Evolutionary conservation across 192 early-diverging fungal species (phyloP).

Genomic region (Mortierella antarctica): DNA sequence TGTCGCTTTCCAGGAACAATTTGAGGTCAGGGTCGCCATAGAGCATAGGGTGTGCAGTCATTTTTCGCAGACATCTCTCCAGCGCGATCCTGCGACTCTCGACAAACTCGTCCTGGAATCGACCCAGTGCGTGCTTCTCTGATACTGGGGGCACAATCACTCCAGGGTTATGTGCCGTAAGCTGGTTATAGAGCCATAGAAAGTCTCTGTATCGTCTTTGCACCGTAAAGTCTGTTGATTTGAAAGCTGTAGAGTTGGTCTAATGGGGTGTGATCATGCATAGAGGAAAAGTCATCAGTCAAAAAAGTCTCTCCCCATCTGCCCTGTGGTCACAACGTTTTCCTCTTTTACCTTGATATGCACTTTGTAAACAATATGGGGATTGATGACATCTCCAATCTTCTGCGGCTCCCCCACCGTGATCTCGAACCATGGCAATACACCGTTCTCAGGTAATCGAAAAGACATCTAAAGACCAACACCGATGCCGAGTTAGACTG

Average conservation of each 20-base stretch:
- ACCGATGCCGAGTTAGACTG: too few relatives aligned
- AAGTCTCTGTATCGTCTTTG: conserved; percentile 94
- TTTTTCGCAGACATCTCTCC: conserved; percentile 85
- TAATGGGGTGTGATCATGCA: conserved; percentile 15
- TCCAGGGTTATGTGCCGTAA: conserved; percentile 83
- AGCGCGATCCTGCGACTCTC: conserved; percentile 86
- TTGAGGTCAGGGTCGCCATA: conserved; percentile 85
- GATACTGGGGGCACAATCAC: conserved; percentile 93
- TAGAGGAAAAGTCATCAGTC: neutral
- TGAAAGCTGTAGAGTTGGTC: conserved; percentile 84
- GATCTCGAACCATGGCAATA: conserved; percentile 69
- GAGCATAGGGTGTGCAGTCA: conserved; percentile 83
- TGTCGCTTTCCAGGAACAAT: conserved; percentile 89
- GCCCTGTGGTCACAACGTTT: neutral
- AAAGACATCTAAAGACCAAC: conserved; percentile 38
- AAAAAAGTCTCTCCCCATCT: neutral
- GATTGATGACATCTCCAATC: conserved; percentile 87
- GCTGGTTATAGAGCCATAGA: conserved; percentile 90
- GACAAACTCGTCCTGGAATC: conserved; percentile 97
- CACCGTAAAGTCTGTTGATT: conserved; percentile 81
- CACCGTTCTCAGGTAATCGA: conserved; percentile 55
- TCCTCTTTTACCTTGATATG: conserved; percentile 69
- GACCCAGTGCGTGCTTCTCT: conserved; percentile 90
- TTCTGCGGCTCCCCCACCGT: conserved; percentile 89
- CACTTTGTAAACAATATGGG: conserved; percentile 90